Base-by-base conservation (phyloP, 2,329 filamentous ascomycete genomes). In the Pochonia chlamydosporia region DNA sequence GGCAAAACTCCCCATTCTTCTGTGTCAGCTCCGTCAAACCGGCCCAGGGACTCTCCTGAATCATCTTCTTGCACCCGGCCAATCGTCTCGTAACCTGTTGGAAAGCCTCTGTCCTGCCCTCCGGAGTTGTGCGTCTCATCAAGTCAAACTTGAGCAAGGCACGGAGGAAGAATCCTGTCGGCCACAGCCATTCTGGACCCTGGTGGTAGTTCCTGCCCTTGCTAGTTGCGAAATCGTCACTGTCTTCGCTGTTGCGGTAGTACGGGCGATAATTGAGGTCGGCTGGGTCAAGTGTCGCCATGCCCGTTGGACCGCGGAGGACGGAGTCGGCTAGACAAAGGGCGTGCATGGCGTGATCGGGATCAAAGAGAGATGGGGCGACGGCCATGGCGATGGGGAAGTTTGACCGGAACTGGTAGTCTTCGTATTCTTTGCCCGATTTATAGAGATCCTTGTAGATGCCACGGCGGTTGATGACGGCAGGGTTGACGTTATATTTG, bases 181-280 rank as follows among this genome's bases (percentile, higher is more conserved):
- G 95, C 93, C 93, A 99, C 21, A 96, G 72, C 93, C 93, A 99
- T 66, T 99, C 93, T 0, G 93, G 95, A 4, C 93, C 93, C 66
- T 97, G 92, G 66, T 99, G 93, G 69, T 99, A 99, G 68, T 97
- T 99, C 48, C 93, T 79, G 43, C 93, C 93, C 68, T 97, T 97
- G 57, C 87, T 83, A 0, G 92, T 97, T 10, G 88, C 81, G 61
- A 96, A 97, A 65, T 97, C 88, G 11, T 81, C 82, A 50, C 85
- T 92, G 67, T 99, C 93, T 60, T 97, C 92, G 56, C 85, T 87
- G 71, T 99, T 99, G 73, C 85, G 83, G 71, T 99, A 99, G 72
- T 93, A 89, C 0, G 91, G 91, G 3, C 88, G 82, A 70, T 99
- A 99, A 69, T 99, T 96, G 47, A 90, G 74, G 63, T 99, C 95